Conservation (phyloP, 1,139 yeast species). For the Fermentozyma sake region DNA sequence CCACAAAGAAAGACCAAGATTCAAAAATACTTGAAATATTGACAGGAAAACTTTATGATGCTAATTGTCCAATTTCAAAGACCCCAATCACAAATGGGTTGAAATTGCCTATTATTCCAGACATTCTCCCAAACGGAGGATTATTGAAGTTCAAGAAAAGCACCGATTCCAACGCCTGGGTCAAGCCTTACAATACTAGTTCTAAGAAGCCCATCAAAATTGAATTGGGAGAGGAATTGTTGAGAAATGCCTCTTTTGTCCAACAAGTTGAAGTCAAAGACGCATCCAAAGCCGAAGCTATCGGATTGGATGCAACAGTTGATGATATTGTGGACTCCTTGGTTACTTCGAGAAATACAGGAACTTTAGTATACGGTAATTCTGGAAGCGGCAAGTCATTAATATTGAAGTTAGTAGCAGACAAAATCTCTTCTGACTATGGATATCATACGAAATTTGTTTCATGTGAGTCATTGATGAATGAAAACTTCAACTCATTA, state of each 20-base stretch:
- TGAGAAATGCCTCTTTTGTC: conserved; percentile 48
- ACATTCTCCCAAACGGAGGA: conserved; percentile 59
- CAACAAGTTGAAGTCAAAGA: conserved; percentile 14
- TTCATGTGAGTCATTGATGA: conserved; percentile 52
- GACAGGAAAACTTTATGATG: conserved; percentile 14
- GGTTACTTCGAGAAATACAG: conserved; percentile 43
- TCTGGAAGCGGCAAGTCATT: conserved; percentile 81
- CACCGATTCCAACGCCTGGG: conserved; percentile 44
- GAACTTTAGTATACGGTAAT: conserved; percentile 63
- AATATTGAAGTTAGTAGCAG: conserved; percentile 40
- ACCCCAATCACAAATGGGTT: conserved; percentile 45
- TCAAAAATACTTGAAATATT: conserved; percentile 15
- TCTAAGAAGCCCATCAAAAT: conserved; percentile 28
- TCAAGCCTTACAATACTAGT: conserved; percentile 25
- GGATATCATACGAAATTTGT: conserved; percentile 43
- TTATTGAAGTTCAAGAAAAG: conserved; percentile 48
- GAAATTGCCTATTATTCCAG: conserved; percentile 47
- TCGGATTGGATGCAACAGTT: conserved; percentile 54
- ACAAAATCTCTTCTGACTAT: conserved; percentile 26
- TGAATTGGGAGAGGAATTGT: conserved; percentile 51
- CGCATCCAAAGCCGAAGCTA: conserved; percentile 25
- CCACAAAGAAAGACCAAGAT: conserved; percentile 26
- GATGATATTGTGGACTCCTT: conserved; percentile 41
- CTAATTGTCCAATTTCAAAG: conserved; percentile 8
- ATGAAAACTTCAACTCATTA: conserved; percentile 50